These are phyloP conservation scores for Bonia amplexicaulis DNA, from an alignment of 176 grass and related monocot genomes.

Conservation along the genomic window DNA sequence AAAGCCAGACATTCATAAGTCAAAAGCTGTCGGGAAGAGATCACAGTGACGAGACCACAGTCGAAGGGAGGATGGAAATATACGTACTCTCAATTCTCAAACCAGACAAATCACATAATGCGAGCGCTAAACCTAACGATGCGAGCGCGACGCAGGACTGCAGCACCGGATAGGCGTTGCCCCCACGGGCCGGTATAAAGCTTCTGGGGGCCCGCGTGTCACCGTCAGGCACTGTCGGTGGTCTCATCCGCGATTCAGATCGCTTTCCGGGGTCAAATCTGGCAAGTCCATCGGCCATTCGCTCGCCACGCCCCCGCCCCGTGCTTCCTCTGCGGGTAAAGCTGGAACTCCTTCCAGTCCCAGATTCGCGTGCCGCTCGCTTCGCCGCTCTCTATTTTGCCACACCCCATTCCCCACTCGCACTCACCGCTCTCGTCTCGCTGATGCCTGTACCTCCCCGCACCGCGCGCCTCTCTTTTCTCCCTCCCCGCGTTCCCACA, in stretches of 20 bases:
- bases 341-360: background rate
- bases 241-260: background rate
- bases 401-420: background rate
- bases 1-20: too few species aligned
- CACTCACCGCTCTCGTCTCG: background rate
- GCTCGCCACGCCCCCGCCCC: background rate
- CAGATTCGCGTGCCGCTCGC: background rate
- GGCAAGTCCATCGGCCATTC: background rate
- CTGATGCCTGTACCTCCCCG: slow-evolving; percentile 3
- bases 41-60: too few species aligned
- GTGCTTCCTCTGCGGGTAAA: background rate
- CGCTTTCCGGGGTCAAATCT: slow-evolving; percentile 28
- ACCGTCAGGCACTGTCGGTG: slow-evolving; percentile 30
- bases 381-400: background rate
- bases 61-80: too few species aligned
- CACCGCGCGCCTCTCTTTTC: background rate
- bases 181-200: background rate
- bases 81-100: background rate
- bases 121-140: background rate
- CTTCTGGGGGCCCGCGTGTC: background rate
- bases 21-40: too few species aligned
- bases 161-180: slow-evolving; percentile 20
- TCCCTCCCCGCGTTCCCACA: slow-evolving; percentile 3
- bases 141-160: slow-evolving; percentile 5
- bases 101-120: slow-evolving; percentile 20